Percentiles rank a stretch among this genome's conserved stretches.
Conservation (phyloP, 768 basidiomycete genomes). For the Calocybe indica region DNA sequence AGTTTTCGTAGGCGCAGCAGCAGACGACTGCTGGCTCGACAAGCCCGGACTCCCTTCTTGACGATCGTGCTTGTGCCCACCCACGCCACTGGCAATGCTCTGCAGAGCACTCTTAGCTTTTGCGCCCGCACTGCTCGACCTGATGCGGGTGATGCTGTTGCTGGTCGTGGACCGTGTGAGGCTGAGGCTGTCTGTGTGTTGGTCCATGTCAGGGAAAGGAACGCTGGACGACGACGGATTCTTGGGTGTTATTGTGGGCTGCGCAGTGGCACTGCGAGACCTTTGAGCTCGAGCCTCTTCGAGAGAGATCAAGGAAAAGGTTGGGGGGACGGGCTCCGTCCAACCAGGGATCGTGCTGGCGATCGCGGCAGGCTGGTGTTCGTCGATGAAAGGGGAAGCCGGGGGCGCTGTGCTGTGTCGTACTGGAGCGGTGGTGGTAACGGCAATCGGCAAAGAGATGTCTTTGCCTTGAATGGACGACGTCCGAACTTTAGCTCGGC, state of each 20-base stretch:
- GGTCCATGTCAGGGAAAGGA: constrained; percentile 27
- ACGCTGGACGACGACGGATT: constrained; percentile 17
- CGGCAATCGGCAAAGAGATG: constrained; percentile 51
- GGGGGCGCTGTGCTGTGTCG: constrained; percentile 7
- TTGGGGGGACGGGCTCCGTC: constrained; percentile 42
- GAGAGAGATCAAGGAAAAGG: constrained; percentile 66
- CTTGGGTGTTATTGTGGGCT: constrained; percentile 17
- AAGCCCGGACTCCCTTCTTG: constrained; percentile 33
- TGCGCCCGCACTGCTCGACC: constrained; percentile 58
- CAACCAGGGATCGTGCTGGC: constrained; percentile 37
- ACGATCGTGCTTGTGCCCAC: constrained; percentile 32
- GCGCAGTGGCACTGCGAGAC: constrained; percentile 43
- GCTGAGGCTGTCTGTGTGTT: constrained; percentile 15
- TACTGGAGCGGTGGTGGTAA: constrained; percentile 24
- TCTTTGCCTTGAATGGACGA: constrained; percentile 41
- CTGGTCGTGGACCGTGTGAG: constrained; percentile 10
- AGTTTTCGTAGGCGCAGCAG: constrained; percentile 30
- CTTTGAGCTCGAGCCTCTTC: constrained; percentile 77
- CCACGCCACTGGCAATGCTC: constrained; percentile 29
- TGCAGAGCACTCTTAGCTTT: constrained; percentile 46
- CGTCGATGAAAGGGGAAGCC: constrained; percentile 9
- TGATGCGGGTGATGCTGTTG: constrained; percentile 29
- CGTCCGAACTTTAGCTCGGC: constrained; percentile 21
- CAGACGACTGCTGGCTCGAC: constrained; percentile 6
- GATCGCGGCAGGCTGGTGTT: constrained; percentile 20